These are phyloP conservation scores for Cercospora citrullina DNA, from an alignment of 2,329 filamentous ascomycete genomes.

Conservation along the genomic window DNA sequence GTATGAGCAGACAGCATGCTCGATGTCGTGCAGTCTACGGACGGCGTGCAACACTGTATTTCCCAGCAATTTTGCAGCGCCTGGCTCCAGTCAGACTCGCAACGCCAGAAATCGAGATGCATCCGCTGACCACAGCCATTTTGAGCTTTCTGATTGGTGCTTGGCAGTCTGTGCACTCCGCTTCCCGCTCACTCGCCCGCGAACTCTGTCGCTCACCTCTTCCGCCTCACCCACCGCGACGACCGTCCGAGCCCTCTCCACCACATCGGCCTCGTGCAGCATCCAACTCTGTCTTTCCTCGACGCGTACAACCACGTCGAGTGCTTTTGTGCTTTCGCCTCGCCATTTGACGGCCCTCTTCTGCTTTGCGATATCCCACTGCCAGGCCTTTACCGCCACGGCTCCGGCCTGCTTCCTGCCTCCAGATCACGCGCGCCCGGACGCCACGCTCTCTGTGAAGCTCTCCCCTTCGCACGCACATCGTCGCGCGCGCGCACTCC, in stretches of 20 bases:
- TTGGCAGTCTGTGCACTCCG: background rate
- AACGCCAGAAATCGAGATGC: background rate
- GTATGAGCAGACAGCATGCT: background rate
- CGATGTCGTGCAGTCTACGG: background rate
- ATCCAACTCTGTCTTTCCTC: background rate
- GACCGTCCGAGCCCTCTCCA: background rate
- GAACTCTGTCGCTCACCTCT: constrained; percentile 3
- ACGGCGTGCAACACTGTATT: background rate
- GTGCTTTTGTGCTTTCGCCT: constrained; percentile 5
- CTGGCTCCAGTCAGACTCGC: background rate
- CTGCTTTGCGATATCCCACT: background rate
- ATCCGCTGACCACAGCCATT: background rate
- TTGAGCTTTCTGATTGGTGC: background rate
- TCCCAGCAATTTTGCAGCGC: background rate
- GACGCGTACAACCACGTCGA: constrained; percentile 9
- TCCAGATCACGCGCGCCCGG: constrained; percentile 12
- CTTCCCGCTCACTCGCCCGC: background rate
- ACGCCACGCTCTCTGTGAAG: constrained; percentile 4
- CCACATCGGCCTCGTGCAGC: constrained; percentile 12
- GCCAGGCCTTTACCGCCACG: background rate
- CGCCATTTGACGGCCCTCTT: constrained; percentile 4
- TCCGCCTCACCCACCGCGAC: constrained; percentile 5
- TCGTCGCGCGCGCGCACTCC: constrained; percentile 1
- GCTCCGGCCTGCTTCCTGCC: constrained; percentile 3
- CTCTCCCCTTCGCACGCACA: constrained; percentile 4